Evolutionary conservation across 257 asterid species (phyloP).

Genomic region (Verbena officinalis): DNA sequence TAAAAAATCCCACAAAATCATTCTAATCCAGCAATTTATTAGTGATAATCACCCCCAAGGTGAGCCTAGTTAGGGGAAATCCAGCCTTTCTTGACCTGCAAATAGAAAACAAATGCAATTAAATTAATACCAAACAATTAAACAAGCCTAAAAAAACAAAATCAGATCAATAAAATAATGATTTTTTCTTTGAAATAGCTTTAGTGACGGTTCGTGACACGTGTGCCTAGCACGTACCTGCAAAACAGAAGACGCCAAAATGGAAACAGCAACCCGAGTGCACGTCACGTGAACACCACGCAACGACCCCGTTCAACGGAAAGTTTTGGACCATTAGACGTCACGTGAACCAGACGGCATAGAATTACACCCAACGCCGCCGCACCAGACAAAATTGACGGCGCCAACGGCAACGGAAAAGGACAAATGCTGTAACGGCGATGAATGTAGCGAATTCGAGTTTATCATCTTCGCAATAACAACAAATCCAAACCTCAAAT

Average conservation of each 20-base stretch:
- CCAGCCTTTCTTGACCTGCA: slow-evolving; percentile 31
- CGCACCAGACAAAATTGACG: background rate
- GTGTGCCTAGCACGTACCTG: slow-evolving; percentile 23
- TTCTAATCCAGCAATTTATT: background rate
- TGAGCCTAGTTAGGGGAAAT: background rate
- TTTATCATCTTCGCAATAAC: background rate
- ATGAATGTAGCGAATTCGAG: background rate
- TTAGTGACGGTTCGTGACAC: too few species aligned
- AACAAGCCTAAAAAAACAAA: background rate
- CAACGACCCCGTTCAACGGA: slow-evolving; percentile 1
- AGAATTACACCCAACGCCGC: background rate
- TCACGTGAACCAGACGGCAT: slow-evolving; percentile 19
- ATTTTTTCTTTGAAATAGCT: background rate
- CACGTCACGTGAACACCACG: slow-evolving; percentile 32
- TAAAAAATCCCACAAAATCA: background rate
- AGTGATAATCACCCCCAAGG: background rate
- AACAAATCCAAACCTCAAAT: slow-evolving; percentile 3
- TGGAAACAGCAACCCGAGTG: background rate
- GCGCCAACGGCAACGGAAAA: background rate
- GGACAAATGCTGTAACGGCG: background rate
- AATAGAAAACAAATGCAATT: background rate
- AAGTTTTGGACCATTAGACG: slow-evolving; percentile 5
- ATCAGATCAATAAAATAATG: background rate
- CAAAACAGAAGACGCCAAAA: background rate
- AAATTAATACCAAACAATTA: background rate